Evolutionary conservation across 2,329 filamentous ascomycete genomes (phyloP).

Genomic region (Grosmannia huntii): DNA sequence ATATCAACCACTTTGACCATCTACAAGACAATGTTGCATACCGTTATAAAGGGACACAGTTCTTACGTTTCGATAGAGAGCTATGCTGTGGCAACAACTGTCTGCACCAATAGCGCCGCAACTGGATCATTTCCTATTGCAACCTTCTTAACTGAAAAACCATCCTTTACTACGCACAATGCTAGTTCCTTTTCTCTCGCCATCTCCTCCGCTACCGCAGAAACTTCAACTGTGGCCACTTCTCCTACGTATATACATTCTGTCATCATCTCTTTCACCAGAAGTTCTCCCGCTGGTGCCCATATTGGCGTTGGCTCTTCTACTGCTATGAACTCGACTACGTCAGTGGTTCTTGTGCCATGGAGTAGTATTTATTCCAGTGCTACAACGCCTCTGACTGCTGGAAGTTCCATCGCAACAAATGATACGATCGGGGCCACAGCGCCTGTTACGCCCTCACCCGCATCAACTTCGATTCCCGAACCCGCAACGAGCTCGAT

Average conservation of each 20-base stretch:
- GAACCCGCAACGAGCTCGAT: constrained; percentile 18
- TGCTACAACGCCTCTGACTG: not conserved
- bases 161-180: not conserved
- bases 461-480: constrained; percentile 27
- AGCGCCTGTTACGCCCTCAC: constrained; percentile 28
- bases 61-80: not conserved
- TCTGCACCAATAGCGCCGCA: constrained; percentile 9
- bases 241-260: not conserved
- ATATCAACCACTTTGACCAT: not conserved
- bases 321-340: not conserved
- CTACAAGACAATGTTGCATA: not conserved
- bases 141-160: not conserved
- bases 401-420: not conserved
- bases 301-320: not conserved
- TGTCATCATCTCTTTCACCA: too few species aligned
- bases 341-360: not conserved
- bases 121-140: not conserved
- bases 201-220: not conserved
- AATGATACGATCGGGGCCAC: not conserved
- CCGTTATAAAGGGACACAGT: not conserved
- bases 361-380: not conserved
- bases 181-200: not conserved
- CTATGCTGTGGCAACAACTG: not conserved
- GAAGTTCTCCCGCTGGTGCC: not conserved
- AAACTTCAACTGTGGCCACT: not conserved